Percentiles rank a stretch among this genome's conserved stretches.
phyloP scores from a whole-genome alignment of 2,329 filamentous ascomycete species.

The Pseudogymnoascus sp. region DNA sequence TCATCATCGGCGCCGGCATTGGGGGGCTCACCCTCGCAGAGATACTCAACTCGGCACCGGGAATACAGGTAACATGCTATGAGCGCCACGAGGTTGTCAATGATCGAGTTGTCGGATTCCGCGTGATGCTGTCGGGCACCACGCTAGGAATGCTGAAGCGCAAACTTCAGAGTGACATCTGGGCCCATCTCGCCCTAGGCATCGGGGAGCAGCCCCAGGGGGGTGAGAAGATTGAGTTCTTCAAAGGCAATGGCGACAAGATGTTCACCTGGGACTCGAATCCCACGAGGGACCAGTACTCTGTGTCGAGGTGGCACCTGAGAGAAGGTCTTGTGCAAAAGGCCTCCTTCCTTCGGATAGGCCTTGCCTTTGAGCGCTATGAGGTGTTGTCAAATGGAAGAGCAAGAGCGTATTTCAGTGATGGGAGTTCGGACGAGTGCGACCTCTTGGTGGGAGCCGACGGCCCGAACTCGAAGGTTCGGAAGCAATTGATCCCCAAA shows the following conservation, averaged over 20 bases:
- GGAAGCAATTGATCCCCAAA: conserved; percentile 31
- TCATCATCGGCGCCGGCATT: conserved; percentile 23
- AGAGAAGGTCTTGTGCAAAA: conserved; percentile 21
- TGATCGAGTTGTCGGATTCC: conserved; percentile 22
- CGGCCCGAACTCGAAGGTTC: conserved; percentile 86
- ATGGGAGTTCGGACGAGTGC: conserved; percentile 9
- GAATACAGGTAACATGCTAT: conserved; percentile 22
- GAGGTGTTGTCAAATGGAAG: conserved; percentile 4
- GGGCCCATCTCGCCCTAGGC: conserved; percentile 17
- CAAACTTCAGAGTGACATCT: conserved; percentile 19
- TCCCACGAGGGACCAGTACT: conserved; percentile 22
- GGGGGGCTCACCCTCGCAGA: conserved; percentile 23
- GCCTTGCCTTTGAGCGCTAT: conserved; percentile 12
- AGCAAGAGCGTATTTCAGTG: conserved; percentile 10
- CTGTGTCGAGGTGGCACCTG: conserved; percentile 23
- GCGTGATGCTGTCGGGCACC: conserved; percentile 24
- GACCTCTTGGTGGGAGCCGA: conserved; percentile 77
- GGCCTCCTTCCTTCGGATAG: conserved; percentile 15
- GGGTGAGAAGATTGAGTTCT: conserved; percentile 22
- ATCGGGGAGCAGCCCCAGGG: conserved; percentile 21
- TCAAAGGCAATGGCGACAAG: conserved; percentile 20
- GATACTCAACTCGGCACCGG: conserved; percentile 18
- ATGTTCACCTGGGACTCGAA: conserved; percentile 24
- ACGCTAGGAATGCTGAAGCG: conserved; percentile 21
- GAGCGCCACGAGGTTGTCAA: conserved; percentile 17